These are phyloP conservation scores for Auricularia heimuer DNA, from an alignment of 768 basidiomycete genomes.

Conservation along the genomic window DNA sequence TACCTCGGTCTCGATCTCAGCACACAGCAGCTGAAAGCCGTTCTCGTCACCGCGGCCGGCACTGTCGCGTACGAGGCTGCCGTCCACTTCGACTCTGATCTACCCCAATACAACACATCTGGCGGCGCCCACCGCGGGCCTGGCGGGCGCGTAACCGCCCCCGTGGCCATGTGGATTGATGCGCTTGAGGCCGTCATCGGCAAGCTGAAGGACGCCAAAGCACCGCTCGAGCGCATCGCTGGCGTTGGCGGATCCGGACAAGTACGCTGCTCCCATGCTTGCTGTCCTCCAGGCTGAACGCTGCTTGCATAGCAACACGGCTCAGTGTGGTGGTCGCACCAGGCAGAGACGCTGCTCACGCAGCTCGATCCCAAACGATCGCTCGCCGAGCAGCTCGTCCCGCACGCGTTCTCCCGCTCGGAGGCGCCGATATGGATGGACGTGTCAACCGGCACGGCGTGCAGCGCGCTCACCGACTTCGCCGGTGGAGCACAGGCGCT, in stretches of 20 bases:
- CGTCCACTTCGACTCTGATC: slow-evolving; percentile 73
- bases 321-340: slow-evolving; percentile 69
- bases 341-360: slow-evolving; percentile 42
- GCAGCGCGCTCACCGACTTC: slow-evolving; percentile 51
- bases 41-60: slow-evolving; percentile 49
- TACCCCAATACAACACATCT: slow-evolving; percentile 55
- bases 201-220: slow-evolving; percentile 45
- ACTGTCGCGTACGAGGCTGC: slow-evolving; percentile 56
- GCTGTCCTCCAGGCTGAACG: too few species aligned
- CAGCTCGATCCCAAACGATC: slow-evolving; percentile 34
- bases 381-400: slow-evolving; percentile 21
- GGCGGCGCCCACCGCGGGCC: slow-evolving; percentile 61
- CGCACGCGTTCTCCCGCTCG: slow-evolving; percentile 55
- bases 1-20: slow-evolving; percentile 83
- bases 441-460: slow-evolving; percentile 72
- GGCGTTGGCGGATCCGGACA: slow-evolving; percentile 74
- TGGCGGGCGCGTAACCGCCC: slow-evolving; percentile 67
- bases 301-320: slow-evolving; percentile 59
- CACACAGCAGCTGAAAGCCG: slow-evolving; percentile 76
- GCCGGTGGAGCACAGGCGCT: slow-evolving; percentile 64
- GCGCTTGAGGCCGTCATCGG: slow-evolving; percentile 71
- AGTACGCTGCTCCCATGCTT: slow-evolving; percentile 27
- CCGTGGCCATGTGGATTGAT: slow-evolving; percentile 78
- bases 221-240: slow-evolving; percentile 47
- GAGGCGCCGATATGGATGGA: slow-evolving; percentile 87